Percentiles rank a stretch among this genome's conserved stretches.
These are phyloP conservation scores for Microcos paniculata DNA, from an alignment of 345 rosid species.

Conservation along the genomic window DNA sequence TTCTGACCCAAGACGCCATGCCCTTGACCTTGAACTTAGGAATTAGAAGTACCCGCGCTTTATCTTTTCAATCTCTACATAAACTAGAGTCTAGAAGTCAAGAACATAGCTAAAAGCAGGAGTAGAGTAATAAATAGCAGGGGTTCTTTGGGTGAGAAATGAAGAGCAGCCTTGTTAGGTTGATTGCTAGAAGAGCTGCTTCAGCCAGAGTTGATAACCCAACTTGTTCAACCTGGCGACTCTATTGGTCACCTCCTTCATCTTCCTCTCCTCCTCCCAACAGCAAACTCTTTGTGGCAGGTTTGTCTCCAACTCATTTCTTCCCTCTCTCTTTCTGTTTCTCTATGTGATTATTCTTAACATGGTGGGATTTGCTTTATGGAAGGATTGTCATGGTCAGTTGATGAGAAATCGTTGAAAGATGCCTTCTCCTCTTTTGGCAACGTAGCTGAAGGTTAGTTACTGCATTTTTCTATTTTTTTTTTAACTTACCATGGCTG, in stretches of 20 bases:
- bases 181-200: conserved; percentile 1
- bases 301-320: not conserved
- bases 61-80: too few species aligned
- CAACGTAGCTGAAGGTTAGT: conserved; percentile 53
- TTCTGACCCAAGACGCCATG: too few species aligned
- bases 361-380: conserved; percentile 1
- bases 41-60: too few species aligned
- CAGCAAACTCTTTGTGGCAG: conserved; percentile 13
- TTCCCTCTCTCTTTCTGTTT: not conserved
- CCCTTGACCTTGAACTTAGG: too few species aligned
- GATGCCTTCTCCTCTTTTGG: conserved; percentile 84
- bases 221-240: not conserved
- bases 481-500: not conserved
- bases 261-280: conserved; percentile 5
- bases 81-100: too few species aligned
- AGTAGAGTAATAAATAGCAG: too few species aligned
- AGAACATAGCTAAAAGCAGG: too few species aligned
- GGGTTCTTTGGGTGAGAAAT: too few species aligned
- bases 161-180: not conserved
- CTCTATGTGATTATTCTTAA: not conserved
- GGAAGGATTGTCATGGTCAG: conserved; percentile 74
- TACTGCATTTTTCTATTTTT: not conserved
- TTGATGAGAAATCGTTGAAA: conserved; percentile 72
- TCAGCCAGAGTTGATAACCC: not conserved
- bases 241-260: not conserved